Conservation (phyloP, 441 rosid species). For the Geranium incanum region DNA sequence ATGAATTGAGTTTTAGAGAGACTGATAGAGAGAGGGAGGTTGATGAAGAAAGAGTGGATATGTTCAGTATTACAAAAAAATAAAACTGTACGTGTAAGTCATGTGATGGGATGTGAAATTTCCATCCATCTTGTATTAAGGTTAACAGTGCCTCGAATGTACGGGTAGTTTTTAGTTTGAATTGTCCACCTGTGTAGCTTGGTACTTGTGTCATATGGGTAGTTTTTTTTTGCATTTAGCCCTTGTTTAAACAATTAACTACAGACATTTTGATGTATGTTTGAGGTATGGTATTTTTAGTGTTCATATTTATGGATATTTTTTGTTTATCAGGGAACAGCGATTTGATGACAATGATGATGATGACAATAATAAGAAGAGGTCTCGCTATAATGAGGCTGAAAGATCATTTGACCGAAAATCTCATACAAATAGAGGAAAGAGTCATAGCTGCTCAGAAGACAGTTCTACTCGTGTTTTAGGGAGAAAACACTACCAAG, state of each 20-base stretch:
- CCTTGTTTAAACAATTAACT: neutral
- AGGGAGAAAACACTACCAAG: conserved; percentile 13
- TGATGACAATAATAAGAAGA: conserved; percentile 18
- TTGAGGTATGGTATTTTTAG: conserved; percentile 6
- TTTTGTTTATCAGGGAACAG: conserved; percentile 24
- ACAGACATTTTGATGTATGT: neutral
- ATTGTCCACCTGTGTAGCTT: too few species aligned
- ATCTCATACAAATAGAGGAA: conserved; percentile 19
- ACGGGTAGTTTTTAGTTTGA: too few species aligned
- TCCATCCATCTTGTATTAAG: too few species aligned
- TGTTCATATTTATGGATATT: conserved; percentile 6
- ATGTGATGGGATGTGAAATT: too few species aligned
- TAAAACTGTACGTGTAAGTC: too few species aligned
- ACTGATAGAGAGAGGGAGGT: too few species aligned
- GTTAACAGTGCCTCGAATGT: too few species aligned
- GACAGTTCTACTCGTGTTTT: conserved; percentile 26
- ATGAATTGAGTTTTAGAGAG: too few species aligned
- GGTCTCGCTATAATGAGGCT: conserved; percentile 17
- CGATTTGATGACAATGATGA: conserved; percentile 16
- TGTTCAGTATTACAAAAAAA: too few species aligned
- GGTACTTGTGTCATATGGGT: too few species aligned
- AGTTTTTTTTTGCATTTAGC: too few species aligned
- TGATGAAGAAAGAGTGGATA: too few species aligned
- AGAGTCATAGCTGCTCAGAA: conserved; percentile 22
- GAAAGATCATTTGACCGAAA: conserved; percentile 20